Evolutionary conservation across 768 basidiomycete species (phyloP), one percentile per base, ranked within the genome.

Genomic region (Trametes villosa): DNA sequence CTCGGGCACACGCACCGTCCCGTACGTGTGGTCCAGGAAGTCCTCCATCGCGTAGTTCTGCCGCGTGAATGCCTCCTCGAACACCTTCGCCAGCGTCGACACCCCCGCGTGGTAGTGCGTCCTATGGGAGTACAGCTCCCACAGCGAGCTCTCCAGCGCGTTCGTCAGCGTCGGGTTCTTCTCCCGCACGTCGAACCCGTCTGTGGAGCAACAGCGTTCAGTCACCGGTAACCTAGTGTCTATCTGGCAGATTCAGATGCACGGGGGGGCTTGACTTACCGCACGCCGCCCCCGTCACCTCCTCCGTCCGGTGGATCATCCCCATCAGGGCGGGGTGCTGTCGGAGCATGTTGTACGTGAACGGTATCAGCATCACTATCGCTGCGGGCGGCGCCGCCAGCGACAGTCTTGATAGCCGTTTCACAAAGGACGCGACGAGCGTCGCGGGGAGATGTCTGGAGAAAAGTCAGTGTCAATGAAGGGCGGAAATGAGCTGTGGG

Each of bases 361-460:
- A 92, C 2, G 97, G 95, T 42, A 99, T 85, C 67, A 92, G 78
- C 81, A 95, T 89, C 58, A 99, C 81, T 30, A 97, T 87, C 0
- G 91, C 96, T 15, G 95, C 87, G 9, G 97, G 96, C 0, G 96
- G 92, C 0, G 96, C 94, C 30, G 79, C 78, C 12, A 98, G 81
- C 9, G 94, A 89, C 2, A 98, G 80, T 13, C 92, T 85, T 2
- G 94, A 85, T 30, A 99, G 82, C 6, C 93, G 87, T 73, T 98
- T 98, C 69, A 97, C 80, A 74, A 98, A 98, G 0, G 96, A 94
- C 8, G 96, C 96, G 24, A 98, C 82, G n/a, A 98, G 82, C 1
- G 89, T 85, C 1, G 92, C 86, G 2, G 97, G 94, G 15, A 99
- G 79, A 74, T 96, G 94, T 4, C 94, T 89, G 68, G n/a, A 12